Conservation (phyloP, 805 yeast genomes). For the Pichia ethanolica region DNA sequence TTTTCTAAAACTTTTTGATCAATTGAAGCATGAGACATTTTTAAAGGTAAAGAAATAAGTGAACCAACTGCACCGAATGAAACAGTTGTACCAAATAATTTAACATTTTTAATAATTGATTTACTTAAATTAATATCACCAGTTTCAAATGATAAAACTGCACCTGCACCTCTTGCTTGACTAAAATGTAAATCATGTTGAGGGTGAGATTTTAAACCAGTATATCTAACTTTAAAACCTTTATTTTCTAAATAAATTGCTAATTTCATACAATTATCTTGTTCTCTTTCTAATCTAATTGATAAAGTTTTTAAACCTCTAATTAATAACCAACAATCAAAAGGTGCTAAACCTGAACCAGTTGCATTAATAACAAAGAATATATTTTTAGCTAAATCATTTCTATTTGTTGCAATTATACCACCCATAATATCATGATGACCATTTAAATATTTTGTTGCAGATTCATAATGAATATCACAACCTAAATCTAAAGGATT, state of each 20-base stretch:
- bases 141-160: slow-evolving; percentile 83
- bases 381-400: slow-evolving; percentile 58
- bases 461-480: slow-evolving; percentile 89
- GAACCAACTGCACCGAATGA: slow-evolving; percentile 94
- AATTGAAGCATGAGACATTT: slow-evolving; percentile 96
- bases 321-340: slow-evolving; percentile 83
- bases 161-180: slow-evolving; percentile 81
- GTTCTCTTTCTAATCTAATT: slow-evolving; percentile 82
- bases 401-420: slow-evolving; percentile 61
- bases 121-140: slow-evolving; percentile 62
- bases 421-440: slow-evolving; percentile 99
- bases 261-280: slow-evolving; percentile 64
- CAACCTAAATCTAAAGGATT: slow-evolving; percentile 80
- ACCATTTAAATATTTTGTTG: slow-evolving; percentile 87
- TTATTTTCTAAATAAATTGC: slow-evolving; percentile 62
- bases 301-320: slow-evolving; percentile 87
- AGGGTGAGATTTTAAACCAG: slow-evolving; percentile 78
- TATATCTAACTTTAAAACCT: slow-evolving; percentile 77
- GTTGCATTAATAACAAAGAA: slow-evolving; percentile 80
- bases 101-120: slow-evolving; percentile 65
- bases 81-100: slow-evolving; percentile 81
- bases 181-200: slow-evolving; percentile 72
- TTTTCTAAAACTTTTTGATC: slow-evolving; percentile 81
- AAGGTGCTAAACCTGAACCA: slow-evolving; percentile 88
- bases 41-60: slow-evolving; percentile 86